A percentile compares a stretch with the other conserved stretches of the same genome.
phyloP scores from a whole-genome alignment of 192 early-diverging fungal species.

The Chytriomyces hyalinus region DNA sequence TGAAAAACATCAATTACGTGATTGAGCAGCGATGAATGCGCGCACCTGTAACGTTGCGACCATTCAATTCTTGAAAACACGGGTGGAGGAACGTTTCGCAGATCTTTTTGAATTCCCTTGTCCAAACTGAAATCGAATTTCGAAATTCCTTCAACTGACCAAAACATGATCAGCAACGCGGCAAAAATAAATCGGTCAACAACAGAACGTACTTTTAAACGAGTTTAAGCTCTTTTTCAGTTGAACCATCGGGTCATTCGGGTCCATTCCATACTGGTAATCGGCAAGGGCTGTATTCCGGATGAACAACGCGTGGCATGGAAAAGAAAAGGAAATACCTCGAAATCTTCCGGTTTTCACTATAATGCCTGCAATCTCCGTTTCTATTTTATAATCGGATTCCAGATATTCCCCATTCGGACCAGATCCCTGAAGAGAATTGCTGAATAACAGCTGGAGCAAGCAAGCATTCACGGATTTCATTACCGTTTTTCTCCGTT shows the following conservation, averaged over 20 bases:
- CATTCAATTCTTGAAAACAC: conserved; percentile 58
- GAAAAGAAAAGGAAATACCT: conserved; percentile 45
- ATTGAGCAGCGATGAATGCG: background rate
- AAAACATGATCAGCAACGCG: background rate
- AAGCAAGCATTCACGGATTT: too few species aligned
- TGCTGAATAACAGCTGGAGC: too few species aligned
- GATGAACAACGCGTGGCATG: background rate
- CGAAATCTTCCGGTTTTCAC: conserved; percentile 67
- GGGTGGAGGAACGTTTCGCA: conserved; percentile 64
- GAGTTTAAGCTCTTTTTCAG: conserved; percentile 50
- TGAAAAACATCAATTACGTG: background rate
- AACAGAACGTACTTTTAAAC: conserved; percentile 50
- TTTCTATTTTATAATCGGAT: conserved; percentile 32
- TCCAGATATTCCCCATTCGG: conserved; percentile 24
- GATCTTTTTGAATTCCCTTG: conserved; percentile 40
- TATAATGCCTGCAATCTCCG: conserved; percentile 60
- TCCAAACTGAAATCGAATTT: conserved; percentile 44
- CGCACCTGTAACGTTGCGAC: conserved; percentile 61
- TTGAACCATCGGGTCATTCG: conserved; percentile 50
- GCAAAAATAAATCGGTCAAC: background rate
- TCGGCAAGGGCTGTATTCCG: conserved; percentile 60
- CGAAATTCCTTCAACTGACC: conserved; percentile 51
- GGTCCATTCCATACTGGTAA: conserved; percentile 61
- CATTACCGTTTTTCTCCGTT: conserved; percentile 19
- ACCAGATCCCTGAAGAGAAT: background rate